These are phyloP conservation scores for Alternaria sp. DNA, from an alignment of 2,329 filamentous ascomycete species.

Conservation along the genomic window DNA sequence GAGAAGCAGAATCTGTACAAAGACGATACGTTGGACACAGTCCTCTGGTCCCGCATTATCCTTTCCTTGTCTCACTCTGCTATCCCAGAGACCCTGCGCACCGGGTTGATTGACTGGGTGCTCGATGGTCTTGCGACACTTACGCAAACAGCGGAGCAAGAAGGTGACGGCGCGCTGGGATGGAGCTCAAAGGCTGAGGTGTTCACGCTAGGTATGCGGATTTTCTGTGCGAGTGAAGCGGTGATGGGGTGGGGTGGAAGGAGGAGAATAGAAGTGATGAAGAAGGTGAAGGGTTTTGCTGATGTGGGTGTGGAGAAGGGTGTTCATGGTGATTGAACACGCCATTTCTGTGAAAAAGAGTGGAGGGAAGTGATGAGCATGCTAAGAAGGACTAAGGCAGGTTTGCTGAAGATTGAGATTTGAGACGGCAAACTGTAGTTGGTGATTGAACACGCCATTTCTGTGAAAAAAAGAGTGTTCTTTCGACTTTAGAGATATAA, in stretches of 20 bases:
- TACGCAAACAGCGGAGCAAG: constrained; percentile 39
- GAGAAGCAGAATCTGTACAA: constrained; percentile 96
- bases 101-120: constrained; percentile 57
- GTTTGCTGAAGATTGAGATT: constrained; percentile 1
- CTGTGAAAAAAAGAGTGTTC: neutral
- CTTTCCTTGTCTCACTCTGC: constrained; percentile 30
- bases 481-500: neutral
- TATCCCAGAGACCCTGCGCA: constrained; percentile 29
- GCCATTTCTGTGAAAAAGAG: too few relatives aligned
- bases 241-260: constrained; percentile 42
- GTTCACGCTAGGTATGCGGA: constrained; percentile 66
- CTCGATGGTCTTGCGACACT: constrained; percentile 60
- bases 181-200: constrained; percentile 74
- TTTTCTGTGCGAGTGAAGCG: constrained; percentile 55
- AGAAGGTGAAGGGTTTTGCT: constrained; percentile 38
- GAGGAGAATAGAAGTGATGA: constrained; percentile 35
- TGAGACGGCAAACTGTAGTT: neutral
- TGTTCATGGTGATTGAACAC: too few relatives aligned
- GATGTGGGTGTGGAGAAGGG: constrained; percentile 30
- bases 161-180: constrained; percentile 72
- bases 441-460: constrained; percentile 5
- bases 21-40: constrained; percentile 78
- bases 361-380: constrained; percentile 24
- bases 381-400: constrained; percentile 17
- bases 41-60: constrained; percentile 70